Evolutionary conservation across 73 alveolate species (phyloP).

Genomic region (Stentor roeselii): DNA sequence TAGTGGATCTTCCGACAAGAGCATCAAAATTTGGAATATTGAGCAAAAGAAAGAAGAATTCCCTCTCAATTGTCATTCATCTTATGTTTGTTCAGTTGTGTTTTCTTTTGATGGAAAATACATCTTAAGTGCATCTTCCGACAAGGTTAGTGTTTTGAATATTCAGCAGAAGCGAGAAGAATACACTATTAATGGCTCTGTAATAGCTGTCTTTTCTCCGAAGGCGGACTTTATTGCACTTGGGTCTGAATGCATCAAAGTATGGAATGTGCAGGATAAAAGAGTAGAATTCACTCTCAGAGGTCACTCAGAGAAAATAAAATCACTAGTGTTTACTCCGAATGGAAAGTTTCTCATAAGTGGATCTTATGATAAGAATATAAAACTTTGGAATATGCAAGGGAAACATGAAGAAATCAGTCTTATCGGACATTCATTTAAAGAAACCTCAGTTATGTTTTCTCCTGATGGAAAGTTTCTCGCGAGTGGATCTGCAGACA

Average conservation of each 20-base stretch:
- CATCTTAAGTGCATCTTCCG: slow-evolving; percentile 89
- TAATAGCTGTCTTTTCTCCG: too few species aligned
- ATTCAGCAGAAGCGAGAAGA: too few species aligned
- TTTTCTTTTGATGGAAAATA: slow-evolving; percentile 87
- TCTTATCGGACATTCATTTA: slow-evolving; percentile 89
- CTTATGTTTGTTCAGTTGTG: slow-evolving; percentile 88
- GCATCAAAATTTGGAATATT: slow-evolving; percentile 92
- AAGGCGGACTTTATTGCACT: too few species aligned
- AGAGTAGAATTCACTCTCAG: slow-evolving; percentile 76
- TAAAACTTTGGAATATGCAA: slow-evolving; percentile 92
- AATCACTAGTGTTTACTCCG: slow-evolving; percentile 90
- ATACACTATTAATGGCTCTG: too few species aligned
- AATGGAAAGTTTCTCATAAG: slow-evolving; percentile 91
- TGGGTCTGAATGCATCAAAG: slow-evolving; percentile 89
- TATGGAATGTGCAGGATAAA: slow-evolving; percentile 81
- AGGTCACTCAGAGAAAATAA: slow-evolving; percentile 95
- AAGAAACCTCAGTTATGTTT: slow-evolving; percentile 79
- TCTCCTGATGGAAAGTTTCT: slow-evolving; percentile 91
- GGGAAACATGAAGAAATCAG: slow-evolving; percentile 68
- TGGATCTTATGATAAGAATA: slow-evolving; percentile 93
- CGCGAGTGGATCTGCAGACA: slow-evolving; percentile 84
- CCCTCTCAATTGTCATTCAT: too few species aligned
- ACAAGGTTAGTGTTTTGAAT: too few species aligned
- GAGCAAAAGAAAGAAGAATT: too few species aligned
- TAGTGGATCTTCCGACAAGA: slow-evolving; percentile 91